These are phyloP conservation scores for Phytophthora kernoviae DNA, from an alignment of 352 stramenopile genomes.

Conservation along the genomic window DNA sequence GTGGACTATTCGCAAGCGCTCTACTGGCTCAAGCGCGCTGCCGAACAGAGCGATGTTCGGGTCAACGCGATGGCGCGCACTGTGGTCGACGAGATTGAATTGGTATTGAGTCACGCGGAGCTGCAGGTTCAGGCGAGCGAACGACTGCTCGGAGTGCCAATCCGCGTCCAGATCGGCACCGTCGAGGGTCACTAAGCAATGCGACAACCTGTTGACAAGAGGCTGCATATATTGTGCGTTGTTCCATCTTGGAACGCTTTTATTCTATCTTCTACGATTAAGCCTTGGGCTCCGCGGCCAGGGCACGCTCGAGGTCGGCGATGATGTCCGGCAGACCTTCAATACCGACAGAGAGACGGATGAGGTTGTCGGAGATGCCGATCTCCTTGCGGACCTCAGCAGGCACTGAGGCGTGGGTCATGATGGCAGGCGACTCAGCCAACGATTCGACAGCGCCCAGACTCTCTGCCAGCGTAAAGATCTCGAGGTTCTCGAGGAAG, in stretches of 20 bases:
- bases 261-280: conserved; percentile 32
- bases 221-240: conserved; percentile 9
- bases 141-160: conserved; percentile 38
- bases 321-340: conserved; percentile 93
- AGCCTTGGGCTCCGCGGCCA: conserved; percentile 52
- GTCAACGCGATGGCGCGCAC: conserved; percentile 25
- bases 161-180: conserved; percentile 47
- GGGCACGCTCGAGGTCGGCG: conserved; percentile 82
- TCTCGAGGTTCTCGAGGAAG: conserved; percentile 93
- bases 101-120: conserved; percentile 48
- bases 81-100: conserved; percentile 42
- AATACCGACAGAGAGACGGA: conserved; percentile 93
- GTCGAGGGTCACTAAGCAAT: conserved; percentile 31
- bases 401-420: conserved; percentile 94
- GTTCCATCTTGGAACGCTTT: not conserved
- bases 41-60: conserved; percentile 30
- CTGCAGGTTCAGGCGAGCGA: conserved; percentile 48
- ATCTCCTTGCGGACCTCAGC: conserved; percentile 87
- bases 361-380: conserved; percentile 93
- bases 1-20: conserved; percentile 61
- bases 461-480: conserved; percentile 96
- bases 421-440: conserved; percentile 94
- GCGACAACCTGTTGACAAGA: not conserved
- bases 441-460: conserved; percentile 94
- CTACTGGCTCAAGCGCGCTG: conserved; percentile 50